A percentile compares a stretch with the other conserved stretches of the same genome.
These are phyloP conservation scores for Pythium phragmitis DNA, from an alignment of 352 stramenopile genomes.

Conservation along the genomic window DNA sequence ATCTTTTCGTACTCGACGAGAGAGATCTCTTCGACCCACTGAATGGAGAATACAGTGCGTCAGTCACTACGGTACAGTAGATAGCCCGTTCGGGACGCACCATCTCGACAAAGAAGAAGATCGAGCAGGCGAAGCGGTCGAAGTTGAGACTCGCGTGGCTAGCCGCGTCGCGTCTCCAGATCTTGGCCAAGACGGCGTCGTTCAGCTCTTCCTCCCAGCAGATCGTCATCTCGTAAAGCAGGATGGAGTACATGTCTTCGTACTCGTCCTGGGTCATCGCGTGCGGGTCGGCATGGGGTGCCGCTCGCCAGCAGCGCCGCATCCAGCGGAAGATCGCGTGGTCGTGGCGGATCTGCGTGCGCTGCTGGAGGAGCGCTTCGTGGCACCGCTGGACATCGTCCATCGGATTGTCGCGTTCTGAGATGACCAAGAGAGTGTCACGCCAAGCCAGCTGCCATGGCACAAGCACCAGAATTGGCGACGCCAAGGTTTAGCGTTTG, in stretches of 20 bases:
- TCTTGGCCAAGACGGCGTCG: constrained; percentile 41
- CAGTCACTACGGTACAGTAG: neutral
- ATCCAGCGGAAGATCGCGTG: constrained; percentile 37
- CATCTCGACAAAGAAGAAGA: constrained; percentile 64
- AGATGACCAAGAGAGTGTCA: too few species aligned
- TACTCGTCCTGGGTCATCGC: constrained; percentile 40
- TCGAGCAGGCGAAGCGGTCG: constrained; percentile 54
- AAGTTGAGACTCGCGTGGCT: constrained; percentile 40
- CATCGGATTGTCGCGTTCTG: too few species aligned
- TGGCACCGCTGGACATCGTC: constrained; percentile 35
- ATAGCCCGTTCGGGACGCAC: constrained; percentile 16
- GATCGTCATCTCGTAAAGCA: constrained; percentile 63
- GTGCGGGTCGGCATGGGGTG: constrained; percentile 15
- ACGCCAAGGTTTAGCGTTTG: too few species aligned
- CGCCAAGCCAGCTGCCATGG: too few species aligned
- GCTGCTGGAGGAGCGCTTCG: constrained; percentile 39
- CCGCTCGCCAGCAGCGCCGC: constrained; percentile 40
- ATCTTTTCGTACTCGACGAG: constrained; percentile 39
- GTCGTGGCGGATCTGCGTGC: constrained; percentile 50
- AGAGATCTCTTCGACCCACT: constrained; percentile 45
- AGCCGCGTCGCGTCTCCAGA: constrained; percentile 45
- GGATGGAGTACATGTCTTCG: constrained; percentile 44
- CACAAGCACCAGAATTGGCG: too few species aligned
- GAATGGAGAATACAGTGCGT: neutral
- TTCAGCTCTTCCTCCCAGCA: constrained; percentile 61